Evolutionary conservation across 2,329 filamentous ascomycete species (phyloP), one percentile per base, ranked within the genome.

Genomic region (Hypoxylon rubiginosum): DNA sequence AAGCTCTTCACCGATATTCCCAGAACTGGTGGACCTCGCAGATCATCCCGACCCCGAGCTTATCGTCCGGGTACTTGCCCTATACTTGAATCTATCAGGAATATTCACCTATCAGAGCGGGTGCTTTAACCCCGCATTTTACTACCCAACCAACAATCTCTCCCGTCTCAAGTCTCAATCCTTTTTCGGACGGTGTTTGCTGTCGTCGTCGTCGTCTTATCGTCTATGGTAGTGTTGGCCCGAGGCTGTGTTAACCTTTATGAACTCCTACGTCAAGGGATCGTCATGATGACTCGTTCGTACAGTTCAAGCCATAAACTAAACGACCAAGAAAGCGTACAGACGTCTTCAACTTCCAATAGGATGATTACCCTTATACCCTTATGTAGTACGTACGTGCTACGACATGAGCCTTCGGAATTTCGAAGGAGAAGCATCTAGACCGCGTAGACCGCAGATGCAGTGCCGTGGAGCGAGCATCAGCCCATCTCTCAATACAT

Each of bases 361-460:
- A 30, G 46, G 56, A 62, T 54, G 17, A 53, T 41, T 53, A 49
- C 43, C 32, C 43, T 54, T 48, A n/a, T n/a, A n/a, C n/a, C n/a
- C n/a, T 57, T 19, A 43, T 8, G 48, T 41, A 53, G 55, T 13
- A n/a, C n/a, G 36, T 15, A 57, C 56, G 62, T 68, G 59, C 34
- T 55, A 68, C 65, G 28, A 53, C 65, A 65, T 68, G 46, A 62
- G 41, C 32, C 61, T 52, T 56, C 32, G 45, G 58, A 28, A 57
- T 13, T 32, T 55, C n/a, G 19, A 58, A 30, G 19, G 15, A 7
- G 26, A 3, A 7, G 4, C 15, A 8, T 7, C 17, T 3, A 17
- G 39, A n/a, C 26, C 7, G 41, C 54, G 19, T n/a, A n/a, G n/a
- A n/a, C n/a, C n/a, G n/a, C n/a, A n/a, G 26, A 61, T 32, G 26